Conservation (phyloP, 371 early-diverging fungal species). For the Lichtheimia hyalospora region DNA sequence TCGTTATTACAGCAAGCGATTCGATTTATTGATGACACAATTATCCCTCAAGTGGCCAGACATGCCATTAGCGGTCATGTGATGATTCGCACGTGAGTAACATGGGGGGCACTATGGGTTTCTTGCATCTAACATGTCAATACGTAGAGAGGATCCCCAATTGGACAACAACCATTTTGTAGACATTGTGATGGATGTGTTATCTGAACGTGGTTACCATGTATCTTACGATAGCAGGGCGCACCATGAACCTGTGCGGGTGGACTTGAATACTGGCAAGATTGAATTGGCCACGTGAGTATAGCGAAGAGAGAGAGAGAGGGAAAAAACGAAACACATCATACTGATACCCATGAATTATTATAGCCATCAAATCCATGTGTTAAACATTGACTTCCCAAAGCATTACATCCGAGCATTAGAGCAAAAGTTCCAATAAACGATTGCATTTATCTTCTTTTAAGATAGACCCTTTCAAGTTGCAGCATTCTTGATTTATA, state of each 20-base stretch:
- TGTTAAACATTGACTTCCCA: constrained; percentile 66
- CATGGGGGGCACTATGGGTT: neutral
- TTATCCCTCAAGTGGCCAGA: constrained; percentile 56
- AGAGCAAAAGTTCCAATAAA: constrained; percentile 62
- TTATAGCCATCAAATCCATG: constrained; percentile 41
- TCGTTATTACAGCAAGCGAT: constrained; percentile 51
- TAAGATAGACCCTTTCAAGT: too few relatives aligned
- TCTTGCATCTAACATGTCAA: neutral
- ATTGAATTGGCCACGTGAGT: constrained; percentile 58
- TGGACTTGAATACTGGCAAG: constrained; percentile 61
- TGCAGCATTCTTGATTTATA: too few relatives aligned
- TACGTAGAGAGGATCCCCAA: constrained; percentile 52
- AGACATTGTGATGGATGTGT: constrained; percentile 64
- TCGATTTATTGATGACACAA: constrained; percentile 52
- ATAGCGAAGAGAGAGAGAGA: too few relatives aligned
- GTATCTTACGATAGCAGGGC: constrained; percentile 59
- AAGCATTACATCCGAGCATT: constrained; percentile 68
- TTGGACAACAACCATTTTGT: constrained; percentile 54
- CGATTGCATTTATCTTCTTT: neutral
- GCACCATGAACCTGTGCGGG: constrained; percentile 56
- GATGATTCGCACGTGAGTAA: constrained; percentile 61
- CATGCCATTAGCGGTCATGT: constrained; percentile 68
- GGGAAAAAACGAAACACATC: neutral
- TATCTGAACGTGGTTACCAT: constrained; percentile 69
- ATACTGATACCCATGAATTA: neutral